A percentile compares a stretch with the other conserved stretches of the same genome.
Conservation (phyloP, 805 yeast genomes). For the Saccharomycopsis lassenensis region DNA sequence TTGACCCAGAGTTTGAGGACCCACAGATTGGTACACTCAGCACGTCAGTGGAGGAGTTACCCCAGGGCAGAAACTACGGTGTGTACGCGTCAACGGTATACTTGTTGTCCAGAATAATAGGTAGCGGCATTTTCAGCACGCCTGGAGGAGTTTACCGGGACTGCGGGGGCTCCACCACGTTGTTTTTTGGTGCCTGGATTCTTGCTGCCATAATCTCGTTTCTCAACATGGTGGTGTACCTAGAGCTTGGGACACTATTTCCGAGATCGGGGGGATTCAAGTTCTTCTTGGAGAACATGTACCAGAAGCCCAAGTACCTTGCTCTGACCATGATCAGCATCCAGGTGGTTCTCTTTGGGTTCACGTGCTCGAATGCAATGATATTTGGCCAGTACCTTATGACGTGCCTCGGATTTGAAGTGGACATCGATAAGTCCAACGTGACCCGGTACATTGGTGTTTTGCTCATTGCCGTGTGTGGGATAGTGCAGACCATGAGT, state of each 20-base stretch:
- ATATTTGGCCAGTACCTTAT: slow-evolving; percentile 53
- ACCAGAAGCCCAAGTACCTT: slow-evolving; percentile 46
- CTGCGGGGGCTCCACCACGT: slow-evolving; percentile 53
- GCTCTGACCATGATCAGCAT: slow-evolving; percentile 40
- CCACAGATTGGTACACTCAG: too few relatives aligned
- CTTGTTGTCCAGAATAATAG: slow-evolving; percentile 59
- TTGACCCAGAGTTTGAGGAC: too few relatives aligned
- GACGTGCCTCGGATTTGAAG: slow-evolving; percentile 32
- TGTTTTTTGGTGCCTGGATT: slow-evolving; percentile 55
- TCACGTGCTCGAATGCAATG: slow-evolving; percentile 42
- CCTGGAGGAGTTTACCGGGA: slow-evolving; percentile 57
- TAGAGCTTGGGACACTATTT: slow-evolving; percentile 60
- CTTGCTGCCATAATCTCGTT: slow-evolving; percentile 52
- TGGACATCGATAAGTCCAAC: slow-evolving; percentile 28
- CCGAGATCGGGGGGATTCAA: slow-evolving; percentile 73
- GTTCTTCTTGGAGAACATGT: slow-evolving; percentile 58
- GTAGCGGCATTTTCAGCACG: slow-evolving; percentile 70
- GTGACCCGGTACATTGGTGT: slow-evolving; percentile 34
- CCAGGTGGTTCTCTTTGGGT: slow-evolving; percentile 43
- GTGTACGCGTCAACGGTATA: slow-evolving; percentile 52
- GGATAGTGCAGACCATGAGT: slow-evolving; percentile 45
- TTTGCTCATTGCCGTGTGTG: slow-evolving; percentile 26
- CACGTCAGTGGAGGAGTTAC: slow-evolving; percentile 36
- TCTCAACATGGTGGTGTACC: slow-evolving; percentile 53
- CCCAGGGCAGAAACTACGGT: slow-evolving; percentile 71